Evolutionary conservation across 108 stramenopile species (phyloP).

Genomic region (Epithemia pelagica): DNA sequence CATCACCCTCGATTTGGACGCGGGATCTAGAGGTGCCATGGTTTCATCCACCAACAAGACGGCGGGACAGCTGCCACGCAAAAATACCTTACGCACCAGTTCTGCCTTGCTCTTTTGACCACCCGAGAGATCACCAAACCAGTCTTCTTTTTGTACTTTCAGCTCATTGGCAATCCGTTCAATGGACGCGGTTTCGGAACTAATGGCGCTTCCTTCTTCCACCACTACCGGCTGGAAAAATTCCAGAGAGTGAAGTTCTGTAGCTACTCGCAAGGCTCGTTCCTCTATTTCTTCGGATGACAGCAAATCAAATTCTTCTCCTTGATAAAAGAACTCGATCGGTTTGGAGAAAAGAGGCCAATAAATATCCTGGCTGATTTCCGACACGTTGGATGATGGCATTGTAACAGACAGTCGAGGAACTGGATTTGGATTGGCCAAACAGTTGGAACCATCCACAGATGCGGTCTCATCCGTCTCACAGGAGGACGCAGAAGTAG

Average conservation of each 20-base stretch:
- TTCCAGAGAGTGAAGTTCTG: constrained; percentile 54
- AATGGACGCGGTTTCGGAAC: constrained; percentile 24
- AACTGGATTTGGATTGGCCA: constrained; percentile 13
- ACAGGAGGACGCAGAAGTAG: no score
- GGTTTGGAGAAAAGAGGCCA: constrained; percentile 80
- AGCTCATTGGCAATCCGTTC: constrained; percentile 48
- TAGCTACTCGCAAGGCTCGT: constrained; percentile 38
- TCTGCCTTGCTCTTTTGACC: constrained; percentile 87
- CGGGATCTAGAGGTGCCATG: constrained; percentile 82
- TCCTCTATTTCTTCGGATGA: constrained; percentile 25
- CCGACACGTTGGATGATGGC: constrained; percentile 79
- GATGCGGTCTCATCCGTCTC: no score
- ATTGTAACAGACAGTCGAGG: constrained; percentile 62
- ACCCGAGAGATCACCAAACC: constrained; percentile 80
- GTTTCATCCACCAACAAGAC: constrained; percentile 81
- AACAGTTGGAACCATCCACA: no score
- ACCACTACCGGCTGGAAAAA: constrained; percentile 40
- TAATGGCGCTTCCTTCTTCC: constrained; percentile 5
- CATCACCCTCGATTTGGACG: constrained; percentile 76
- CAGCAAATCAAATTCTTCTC: constrained; percentile 31
- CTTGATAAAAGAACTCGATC: constrained; percentile 82
- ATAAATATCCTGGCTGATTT: constrained; percentile 81
- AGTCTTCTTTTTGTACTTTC: constrained; percentile 76
- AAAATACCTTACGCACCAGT: constrained; percentile 72
- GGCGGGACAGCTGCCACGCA: constrained; percentile 59